Evolutionary conservation across 2,329 filamentous ascomycete species (phyloP), one percentile per base, ranked within the genome.

Genomic region (Ophiostoma piceae): DNA sequence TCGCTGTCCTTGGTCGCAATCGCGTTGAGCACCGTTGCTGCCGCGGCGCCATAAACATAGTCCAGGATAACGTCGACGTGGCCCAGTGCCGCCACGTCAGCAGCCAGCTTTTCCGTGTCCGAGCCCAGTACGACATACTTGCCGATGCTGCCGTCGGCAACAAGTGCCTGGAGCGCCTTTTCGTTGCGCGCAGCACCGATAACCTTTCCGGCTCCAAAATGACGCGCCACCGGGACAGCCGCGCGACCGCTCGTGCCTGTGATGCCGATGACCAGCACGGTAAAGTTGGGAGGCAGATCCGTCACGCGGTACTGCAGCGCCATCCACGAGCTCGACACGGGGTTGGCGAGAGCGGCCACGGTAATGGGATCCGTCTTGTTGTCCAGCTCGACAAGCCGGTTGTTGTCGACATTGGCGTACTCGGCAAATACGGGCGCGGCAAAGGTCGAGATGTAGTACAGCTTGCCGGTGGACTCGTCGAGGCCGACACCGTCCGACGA

Each of bases 261-360:
- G 60, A 94, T 94, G 29, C 95, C 95, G 1, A 96, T 82, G 35
- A 99, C 92, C 68, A 99, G 82, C 72, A 83, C 82, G 3, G 79
- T 82, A 74, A 84, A 87, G 5, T 78, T 76, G 26, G 75, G 65
- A 79, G 79, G 79, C 2, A 84, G 76, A 6, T 77, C 73, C 4
- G 71, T 73, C 0, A 81, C 80, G 6, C 85, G 80, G 54, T 80
- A 78, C 29, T 77, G 79, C 47, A 88, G 77, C 4, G 84, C 85
- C 84, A 88, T 85, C 85, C 85, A 88, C 57, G 80, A 82, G 68
- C 81, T 83, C 79, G 85, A 81, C 35, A 82, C 83, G 0, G 85
- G 85, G 72, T 88, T 88, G 54, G 83, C 79, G 68, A 84, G 77
- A 0, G 80, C 84, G 0, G 86, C 86, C n/a, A 84, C 80, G 37